Evolutionary conservation across 2,329 filamentous ascomycete genomes (phyloP), one percentile per base, ranked within the genome.

Genomic region (Leptographium wingfieldii): DNA sequence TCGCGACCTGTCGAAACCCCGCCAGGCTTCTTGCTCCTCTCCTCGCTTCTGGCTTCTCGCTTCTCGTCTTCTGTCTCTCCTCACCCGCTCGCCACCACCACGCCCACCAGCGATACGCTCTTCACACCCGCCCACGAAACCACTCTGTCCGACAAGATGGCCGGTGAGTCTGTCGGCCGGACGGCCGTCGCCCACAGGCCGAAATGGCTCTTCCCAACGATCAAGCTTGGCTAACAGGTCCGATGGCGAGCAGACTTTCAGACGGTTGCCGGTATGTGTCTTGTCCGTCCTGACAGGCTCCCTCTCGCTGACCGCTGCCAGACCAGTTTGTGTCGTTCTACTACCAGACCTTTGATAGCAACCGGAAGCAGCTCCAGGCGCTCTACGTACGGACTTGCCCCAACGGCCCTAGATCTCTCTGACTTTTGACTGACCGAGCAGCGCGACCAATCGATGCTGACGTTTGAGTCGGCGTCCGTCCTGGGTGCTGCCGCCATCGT

Each of bases 321-420:
- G 92, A 86, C 73, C 83, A 95, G 76, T 96, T 97, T 75, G 86
- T 92, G 66, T 71, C 85, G 63, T 92, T 87, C 80, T 97, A 96
- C 84, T 96, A 96, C 82, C 79, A 86, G 69, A 86, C 85, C 62
- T 96, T 96, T 75, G 91, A 96, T 73, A 64, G 70, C 63, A 80
- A 92, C 74, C 86, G 91, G 69, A 74, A 75, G 60, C 68, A 71
- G 57, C 81, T 96, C 52, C 75, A 73, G 16, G 69, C 75, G 63
- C 89, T 96, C 77, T 97, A 96, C 79, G 92, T 96, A n/a, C 19
- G 58, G 5, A n/a, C n/a, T 22, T 5, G 22, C 22, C 43, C n/a
- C 5, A 35, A 35, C n/a, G 19, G 10, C 14, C 16, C 52, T 35
- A 29, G 68, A 60, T 10, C 9, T 2, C 31, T 57, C 22, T 48